Base-by-base conservation (phyloP, 1,284 basidiomycete species). In the Coriolopsis trogii region DNA sequence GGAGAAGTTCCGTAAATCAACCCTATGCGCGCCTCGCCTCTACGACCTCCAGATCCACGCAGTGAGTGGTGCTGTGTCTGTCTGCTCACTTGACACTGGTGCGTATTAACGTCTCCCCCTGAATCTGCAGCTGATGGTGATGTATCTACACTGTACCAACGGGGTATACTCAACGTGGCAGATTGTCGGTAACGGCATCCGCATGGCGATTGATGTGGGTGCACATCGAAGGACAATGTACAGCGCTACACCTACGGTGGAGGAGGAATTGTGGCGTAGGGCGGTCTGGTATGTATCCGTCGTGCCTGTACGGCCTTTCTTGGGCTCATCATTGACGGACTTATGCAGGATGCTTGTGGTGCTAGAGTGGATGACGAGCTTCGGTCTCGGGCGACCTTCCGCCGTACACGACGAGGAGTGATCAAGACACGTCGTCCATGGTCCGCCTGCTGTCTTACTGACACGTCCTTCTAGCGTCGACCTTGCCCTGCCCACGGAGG, bases 61-160 rank as follows among this genome's bases (percentile, higher is more conserved):
- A 28, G 82, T 84, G 56, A 23, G 67, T 10, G 15, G 6, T 38
- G 15, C 25, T 13, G 3, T 8, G 7, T 26, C 23, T 38, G 9
- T 13, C 9, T 24, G 91, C 91, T 8, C 73, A 91, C 15, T 91
- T 91, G 13, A 89, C 87, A 52, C 79, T 93, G n/a, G 89, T 87
- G n/a, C n/a, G n/a, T 90, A 91, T 40, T 81, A 89, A 4, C 73
- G n/a, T 93, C 10, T 79, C 93, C 50, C 87, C 89, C 4, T 90
- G 93, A 64, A 84, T 29, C n/a, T 31, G 8, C 37, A 60, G 58
- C 47, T 60, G 15, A 43, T 37, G 13, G 52, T 44, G 3, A 6
- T 45, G 6, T 84, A 78, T 56, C 57, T 82, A 28, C 77, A 81
- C 58, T 82, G 82, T 2, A 80, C 82, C 8, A 83, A 84, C 0